phyloP scores from a whole-genome alignment of 805 yeast species.

The Starmerella bacillaris region DNA sequence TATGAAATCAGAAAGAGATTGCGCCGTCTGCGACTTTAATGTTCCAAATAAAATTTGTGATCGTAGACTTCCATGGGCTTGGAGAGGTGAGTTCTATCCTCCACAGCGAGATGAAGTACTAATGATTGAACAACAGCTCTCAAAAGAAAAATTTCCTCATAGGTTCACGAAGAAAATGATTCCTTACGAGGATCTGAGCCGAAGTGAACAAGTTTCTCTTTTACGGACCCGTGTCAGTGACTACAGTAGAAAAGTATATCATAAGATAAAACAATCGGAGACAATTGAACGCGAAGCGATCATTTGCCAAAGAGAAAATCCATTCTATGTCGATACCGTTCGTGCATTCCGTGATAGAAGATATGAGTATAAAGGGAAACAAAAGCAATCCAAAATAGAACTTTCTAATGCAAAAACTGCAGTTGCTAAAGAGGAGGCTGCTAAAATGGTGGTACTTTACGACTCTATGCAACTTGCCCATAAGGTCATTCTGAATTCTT shows the following conservation, averaged over 20 bases:
- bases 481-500: constrained; percentile 87
- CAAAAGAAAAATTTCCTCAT: constrained; percentile 35
- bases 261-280: constrained; percentile 61
- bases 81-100: constrained; percentile 95
- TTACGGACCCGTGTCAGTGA: constrained; percentile 66
- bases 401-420: constrained; percentile 37
- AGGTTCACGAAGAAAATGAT: constrained; percentile 1
- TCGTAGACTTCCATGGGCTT: constrained; percentile 80
- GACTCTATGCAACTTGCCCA: constrained; percentile 94
- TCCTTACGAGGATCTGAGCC: constrained; percentile 57
- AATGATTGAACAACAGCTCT: constrained; percentile 71
- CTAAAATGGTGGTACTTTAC: constrained; percentile 80
- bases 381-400: constrained; percentile 86
- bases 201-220: constrained; percentile 56
- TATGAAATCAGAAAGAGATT: constrained; percentile 83
- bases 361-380: constrained; percentile 83
- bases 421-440: constrained; percentile 66
- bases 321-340: constrained; percentile 89
- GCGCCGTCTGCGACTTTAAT: constrained; percentile 95
- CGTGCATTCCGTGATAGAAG: constrained; percentile 88
- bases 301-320: constrained; percentile 93
- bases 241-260: constrained; percentile 72
- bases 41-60: constrained; percentile 90
- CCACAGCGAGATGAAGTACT: constrained; percentile 80
- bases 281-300: constrained; percentile 80